Conservation (phyloP, 805 yeast genomes). For the Kodamaea neixiangensis region DNA sequence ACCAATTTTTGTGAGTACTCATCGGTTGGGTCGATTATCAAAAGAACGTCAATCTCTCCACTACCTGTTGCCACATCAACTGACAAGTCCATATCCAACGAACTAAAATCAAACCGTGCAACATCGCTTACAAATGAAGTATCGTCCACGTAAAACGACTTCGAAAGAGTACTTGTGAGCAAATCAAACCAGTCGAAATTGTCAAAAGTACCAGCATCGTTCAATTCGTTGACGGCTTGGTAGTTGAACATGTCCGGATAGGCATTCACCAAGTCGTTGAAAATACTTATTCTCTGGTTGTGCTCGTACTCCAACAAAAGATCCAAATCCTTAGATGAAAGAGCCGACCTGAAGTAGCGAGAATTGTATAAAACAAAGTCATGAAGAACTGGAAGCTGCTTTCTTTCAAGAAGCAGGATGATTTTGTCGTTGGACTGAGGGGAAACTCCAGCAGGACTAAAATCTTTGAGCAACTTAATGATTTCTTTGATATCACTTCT, state of each 20-base stretch:
- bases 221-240: conserved; percentile 18
- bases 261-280: conserved; percentile 29
- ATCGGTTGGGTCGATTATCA: conserved; percentile 71
- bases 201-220: conserved; percentile 19
- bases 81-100: conserved; percentile 29
- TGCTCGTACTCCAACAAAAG: conserved; percentile 49
- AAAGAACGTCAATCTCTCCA: conserved; percentile 53
- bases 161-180: conserved; percentile 44
- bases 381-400: conserved; percentile 33
- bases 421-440: conserved; percentile 7
- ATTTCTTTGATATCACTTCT: conserved; percentile 12
- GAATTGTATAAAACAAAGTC: conserved; percentile 56
- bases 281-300: conserved; percentile 40
- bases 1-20: conserved; percentile 67
- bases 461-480: conserved; percentile 3
- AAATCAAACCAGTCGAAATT: conserved; percentile 50
- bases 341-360: conserved; percentile 43
- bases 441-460: conserved; percentile 1
- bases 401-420: conserved; percentile 25
- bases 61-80: conserved; percentile 23
- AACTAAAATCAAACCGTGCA: conserved; percentile 49
- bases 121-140: conserved; percentile 41
- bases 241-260: conserved; percentile 27
- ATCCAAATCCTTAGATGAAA: conserved; percentile 30
- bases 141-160: conserved; percentile 45